Percentiles rank a stretch among this genome's conserved stretches.
Evolutionary conservation across 805 yeast genomes (phyloP).

Genomic region (Yarrowia osloensis): DNA sequence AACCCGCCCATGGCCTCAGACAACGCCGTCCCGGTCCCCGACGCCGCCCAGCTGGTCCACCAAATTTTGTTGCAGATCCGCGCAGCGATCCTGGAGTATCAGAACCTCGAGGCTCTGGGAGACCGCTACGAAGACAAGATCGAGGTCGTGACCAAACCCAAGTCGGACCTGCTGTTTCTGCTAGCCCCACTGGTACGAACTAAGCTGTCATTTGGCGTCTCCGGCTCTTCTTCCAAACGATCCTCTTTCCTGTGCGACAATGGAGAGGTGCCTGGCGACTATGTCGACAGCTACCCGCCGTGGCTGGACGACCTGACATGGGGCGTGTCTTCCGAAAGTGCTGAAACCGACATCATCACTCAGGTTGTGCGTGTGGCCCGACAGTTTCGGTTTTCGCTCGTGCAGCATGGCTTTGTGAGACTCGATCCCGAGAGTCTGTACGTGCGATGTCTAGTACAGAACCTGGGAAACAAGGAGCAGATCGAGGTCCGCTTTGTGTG

Average conservation of each 20-base stretch:
- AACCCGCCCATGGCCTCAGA: not conserved
- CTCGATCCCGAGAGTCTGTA: constrained; percentile 22
- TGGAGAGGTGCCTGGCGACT: not conserved
- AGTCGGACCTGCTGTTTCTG: constrained; percentile 14
- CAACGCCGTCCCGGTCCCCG: not conserved
- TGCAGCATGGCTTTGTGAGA: constrained; percentile 10
- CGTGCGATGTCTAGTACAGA: constrained; percentile 23
- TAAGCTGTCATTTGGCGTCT: constrained; percentile 5
- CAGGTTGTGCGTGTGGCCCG: not conserved
- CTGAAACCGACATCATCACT: not conserved
- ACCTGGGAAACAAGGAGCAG: constrained; percentile 12
- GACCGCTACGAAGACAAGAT: constrained; percentile 16
- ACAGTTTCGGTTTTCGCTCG: constrained; percentile 6
- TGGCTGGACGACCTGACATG: constrained; percentile 27
- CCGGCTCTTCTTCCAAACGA: not conserved
- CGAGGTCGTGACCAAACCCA: constrained; percentile 25
- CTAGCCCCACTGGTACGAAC: constrained; percentile 18
- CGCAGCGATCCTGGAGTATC: constrained; percentile 28
- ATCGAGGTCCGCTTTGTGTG: constrained; percentile 18
- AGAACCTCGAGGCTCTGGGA: constrained; percentile 25
- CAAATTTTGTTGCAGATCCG: constrained; percentile 17
- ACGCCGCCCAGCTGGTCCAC: constrained; percentile 14
- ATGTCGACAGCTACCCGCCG: constrained; percentile 1
- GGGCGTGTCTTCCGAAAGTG: constrained; percentile 6
- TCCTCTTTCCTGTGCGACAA: not conserved